phyloP scores from a whole-genome alignment of 768 basidiomycete species.

The Russula brevipes region DNA sequence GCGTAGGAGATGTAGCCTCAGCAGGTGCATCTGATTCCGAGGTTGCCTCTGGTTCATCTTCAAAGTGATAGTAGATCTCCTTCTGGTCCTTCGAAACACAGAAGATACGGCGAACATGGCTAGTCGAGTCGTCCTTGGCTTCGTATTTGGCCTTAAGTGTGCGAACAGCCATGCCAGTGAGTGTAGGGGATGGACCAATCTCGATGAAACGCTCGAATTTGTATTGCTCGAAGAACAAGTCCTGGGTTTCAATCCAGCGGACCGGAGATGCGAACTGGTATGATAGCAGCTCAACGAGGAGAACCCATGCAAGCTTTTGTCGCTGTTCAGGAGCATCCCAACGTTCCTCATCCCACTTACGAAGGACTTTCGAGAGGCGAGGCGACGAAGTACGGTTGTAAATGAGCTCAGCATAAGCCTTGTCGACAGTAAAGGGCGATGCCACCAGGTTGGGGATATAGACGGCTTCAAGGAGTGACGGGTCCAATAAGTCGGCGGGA shows the following conservation, averaged over 20 bases:
- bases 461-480: slow-evolving; percentile 89
- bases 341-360: slow-evolving; percentile 85
- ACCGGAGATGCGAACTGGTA: slow-evolving; percentile 99
- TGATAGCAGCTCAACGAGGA: slow-evolving; percentile 93
- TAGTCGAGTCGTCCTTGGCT: slow-evolving; percentile 76
- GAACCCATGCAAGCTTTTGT: slow-evolving; percentile 91
- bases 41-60: slow-evolving; percentile 59
- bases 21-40: slow-evolving; percentile 35
- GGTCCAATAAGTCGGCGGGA: slow-evolving; percentile 83
- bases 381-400: slow-evolving; percentile 97
- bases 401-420: slow-evolving; percentile 88
- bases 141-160: slow-evolving; percentile 95
- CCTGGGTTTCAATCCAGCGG: slow-evolving; percentile 99
- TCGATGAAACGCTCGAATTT: slow-evolving; percentile 92
- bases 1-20: slow-evolving; percentile 30
- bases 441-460: slow-evolving; percentile 98
- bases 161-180: slow-evolving; percentile 90
- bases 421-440: slow-evolving; percentile 75
- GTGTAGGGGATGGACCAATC: slow-evolving; percentile 91
- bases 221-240: slow-evolving; percentile 82
- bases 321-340: slow-evolving; percentile 82
- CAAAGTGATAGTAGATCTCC: slow-evolving; percentile 97
- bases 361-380: slow-evolving; percentile 89
- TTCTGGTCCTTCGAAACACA: slow-evolving; percentile 95
- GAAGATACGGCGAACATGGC: slow-evolving; percentile 71